Evolutionary conservation across 2,329 filamentous ascomycete species (phyloP).

Genomic region (Xylaria sp.): DNA sequence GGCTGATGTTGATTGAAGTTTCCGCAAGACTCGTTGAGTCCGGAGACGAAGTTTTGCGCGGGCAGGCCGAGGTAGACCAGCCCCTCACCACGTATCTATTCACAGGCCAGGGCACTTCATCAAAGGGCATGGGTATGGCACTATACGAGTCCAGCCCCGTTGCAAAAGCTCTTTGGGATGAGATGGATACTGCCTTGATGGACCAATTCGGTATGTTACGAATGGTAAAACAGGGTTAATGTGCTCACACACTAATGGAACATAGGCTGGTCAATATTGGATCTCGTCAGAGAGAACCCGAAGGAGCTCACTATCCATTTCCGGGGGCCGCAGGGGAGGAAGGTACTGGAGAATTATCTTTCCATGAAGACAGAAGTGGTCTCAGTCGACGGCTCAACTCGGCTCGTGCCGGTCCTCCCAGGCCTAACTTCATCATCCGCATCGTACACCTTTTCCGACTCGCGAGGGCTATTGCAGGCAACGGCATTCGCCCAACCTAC

Average conservation of each 20-base stretch:
- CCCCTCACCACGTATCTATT: constrained; percentile 96
- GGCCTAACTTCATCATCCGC: not conserved
- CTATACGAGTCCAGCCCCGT: too few relatives aligned
- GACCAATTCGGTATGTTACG: constrained; percentile 88
- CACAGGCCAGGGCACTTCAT: constrained; percentile 96
- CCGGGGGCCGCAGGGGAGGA: constrained; percentile 92
- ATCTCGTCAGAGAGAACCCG: constrained; percentile 99
- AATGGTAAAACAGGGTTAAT: not conserved
- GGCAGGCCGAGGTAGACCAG: constrained; percentile 96
- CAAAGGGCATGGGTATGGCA: constrained; percentile 99
- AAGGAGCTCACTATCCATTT: constrained; percentile 99
- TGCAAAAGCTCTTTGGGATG: too few relatives aligned
- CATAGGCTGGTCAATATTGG: constrained; percentile 90
- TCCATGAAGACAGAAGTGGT: constrained; percentile 75
- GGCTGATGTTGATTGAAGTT: too few relatives aligned
- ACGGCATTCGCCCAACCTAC: constrained; percentile 99
- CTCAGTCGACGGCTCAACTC: too few relatives aligned
- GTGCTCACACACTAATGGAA: too few relatives aligned
- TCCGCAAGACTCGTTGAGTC: too few relatives aligned
- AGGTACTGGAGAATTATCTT: constrained; percentile 98
- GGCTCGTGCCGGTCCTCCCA: too few relatives aligned
- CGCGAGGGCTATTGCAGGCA: constrained; percentile 55
- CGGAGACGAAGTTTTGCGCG: constrained; percentile 92
- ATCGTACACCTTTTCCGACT: constrained; percentile 94
- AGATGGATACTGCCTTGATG: constrained; percentile 95